Evolutionary conservation across 2,329 filamentous ascomycete species (phyloP).

Genomic region (Rutstroemia sp.): DNA sequence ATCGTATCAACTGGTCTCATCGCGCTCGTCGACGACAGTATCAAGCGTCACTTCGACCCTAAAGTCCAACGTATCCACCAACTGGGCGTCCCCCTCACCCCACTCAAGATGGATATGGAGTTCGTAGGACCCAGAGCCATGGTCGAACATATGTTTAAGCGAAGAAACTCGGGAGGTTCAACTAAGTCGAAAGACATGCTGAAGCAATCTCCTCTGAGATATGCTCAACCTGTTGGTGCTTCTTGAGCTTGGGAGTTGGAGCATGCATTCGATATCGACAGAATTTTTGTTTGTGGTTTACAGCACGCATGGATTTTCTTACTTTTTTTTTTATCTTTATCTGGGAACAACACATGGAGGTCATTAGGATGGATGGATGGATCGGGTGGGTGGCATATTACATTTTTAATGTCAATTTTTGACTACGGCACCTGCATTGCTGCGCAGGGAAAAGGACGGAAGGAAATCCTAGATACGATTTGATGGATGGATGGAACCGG

Average conservation of each 20-base stretch:
- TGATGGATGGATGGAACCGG: neutral
- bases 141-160: conserved; percentile 57
- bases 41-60: conserved; percentile 44
- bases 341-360: too few species aligned
- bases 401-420: too few species aligned
- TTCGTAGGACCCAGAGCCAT: conserved; percentile 54
- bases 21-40: conserved; percentile 83
- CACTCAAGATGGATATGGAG: conserved; percentile 45
- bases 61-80: conserved; percentile 36
- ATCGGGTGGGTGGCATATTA: too few species aligned
- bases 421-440: too few species aligned
- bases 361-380: too few species aligned
- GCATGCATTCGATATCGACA: neutral
- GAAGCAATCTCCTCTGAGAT: conserved; percentile 15
- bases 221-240: conserved; percentile 4
- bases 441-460: too few species aligned
- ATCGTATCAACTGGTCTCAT: conserved; percentile 87
- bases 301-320: too few species aligned
- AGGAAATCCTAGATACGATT: too few species aligned
- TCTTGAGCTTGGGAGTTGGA: neutral
- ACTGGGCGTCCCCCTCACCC: conserved; percentile 44
- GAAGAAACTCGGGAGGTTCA: conserved; percentile 30
- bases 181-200: conserved; percentile 14
- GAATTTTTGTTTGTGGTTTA: neutral
- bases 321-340: too few species aligned